phyloP scores from a whole-genome alignment of 441 rosid species.

The Geranium incanum region DNA sequence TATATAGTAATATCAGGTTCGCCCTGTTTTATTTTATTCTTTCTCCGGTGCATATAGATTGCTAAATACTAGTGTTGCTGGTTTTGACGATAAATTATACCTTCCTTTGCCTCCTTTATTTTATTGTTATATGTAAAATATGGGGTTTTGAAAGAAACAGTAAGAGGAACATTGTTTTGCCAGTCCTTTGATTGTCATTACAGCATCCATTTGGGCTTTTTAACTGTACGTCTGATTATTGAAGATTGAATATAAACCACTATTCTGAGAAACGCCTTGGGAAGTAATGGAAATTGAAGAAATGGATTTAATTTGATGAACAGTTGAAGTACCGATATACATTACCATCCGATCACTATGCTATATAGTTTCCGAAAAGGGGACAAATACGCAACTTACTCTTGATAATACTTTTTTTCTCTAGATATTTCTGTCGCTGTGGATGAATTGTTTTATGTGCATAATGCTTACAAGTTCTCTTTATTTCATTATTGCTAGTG shows the following conservation, averaged over 20 bases:
- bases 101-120: neutral
- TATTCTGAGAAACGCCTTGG: neutral
- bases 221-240: neutral
- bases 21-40: conserved; percentile 11
- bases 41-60: neutral
- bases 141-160: neutral
- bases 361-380: neutral
- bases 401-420: neutral
- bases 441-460: neutral
- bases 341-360: neutral
- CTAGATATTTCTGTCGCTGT: neutral
- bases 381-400: neutral
- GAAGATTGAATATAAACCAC: neutral
- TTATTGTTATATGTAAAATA: neutral
- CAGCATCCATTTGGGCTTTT: neutral
- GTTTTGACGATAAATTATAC: neutral
- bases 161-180: neutral
- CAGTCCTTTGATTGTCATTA: neutral
- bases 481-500: conserved; percentile 33
- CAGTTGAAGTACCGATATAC: neutral
- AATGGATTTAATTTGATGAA: neutral
- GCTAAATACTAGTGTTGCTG: neutral
- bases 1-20: conserved; percentile 90
- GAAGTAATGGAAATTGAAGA: neutral
- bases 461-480: neutral